Evolutionary conservation across 345 rosid species (phyloP), one percentile per base, ranked within the genome.

Genomic region (Acer campestre): DNA sequence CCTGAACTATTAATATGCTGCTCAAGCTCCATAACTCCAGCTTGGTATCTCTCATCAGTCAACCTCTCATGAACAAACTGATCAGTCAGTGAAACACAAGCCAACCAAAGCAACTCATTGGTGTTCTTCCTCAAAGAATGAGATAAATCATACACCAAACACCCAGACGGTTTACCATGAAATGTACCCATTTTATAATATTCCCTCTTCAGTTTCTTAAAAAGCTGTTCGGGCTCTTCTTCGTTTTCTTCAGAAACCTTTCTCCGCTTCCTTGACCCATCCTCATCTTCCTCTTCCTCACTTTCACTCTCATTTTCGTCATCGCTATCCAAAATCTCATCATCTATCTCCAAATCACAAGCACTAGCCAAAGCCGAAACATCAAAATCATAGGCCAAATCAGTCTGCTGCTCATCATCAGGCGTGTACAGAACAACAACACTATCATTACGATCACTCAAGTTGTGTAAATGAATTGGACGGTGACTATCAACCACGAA

Each of bases 1-100:
- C 98, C 95, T 0, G 89, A 86, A 79, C 95, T 89, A 75, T 89
- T 92, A 70, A 94, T 91, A 56, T 94, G 98, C 75, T 96, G 97
- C 84, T 96, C 98, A 73, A 96, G 98, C 91, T 92, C 99, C 97
- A 92, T 96, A 46, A 94, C 97, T 18, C 97, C 97, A 68, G 91
- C 98, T 82, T 90, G 93, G 75, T 94, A 96, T 90, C 99, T 91
- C 84, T 96, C 98, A 79, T 92, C 98, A 3, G 98, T 92, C 56
- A 96, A 73, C 83, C 97, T 89, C 89, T 92, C 98, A 17, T 96
- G 98, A 63, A 94, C 95, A 74, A 96, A 94, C 84, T 96, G 99
- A 85, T 94, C 98, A 53, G 99, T 88, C 74, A 94, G 82, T 0
- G 98, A 91, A 80, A 96, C 92, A 81, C 98, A 96, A 82, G 99